Conservation (phyloP, 805 yeast genomes). For the Ogataea neopini region DNA sequence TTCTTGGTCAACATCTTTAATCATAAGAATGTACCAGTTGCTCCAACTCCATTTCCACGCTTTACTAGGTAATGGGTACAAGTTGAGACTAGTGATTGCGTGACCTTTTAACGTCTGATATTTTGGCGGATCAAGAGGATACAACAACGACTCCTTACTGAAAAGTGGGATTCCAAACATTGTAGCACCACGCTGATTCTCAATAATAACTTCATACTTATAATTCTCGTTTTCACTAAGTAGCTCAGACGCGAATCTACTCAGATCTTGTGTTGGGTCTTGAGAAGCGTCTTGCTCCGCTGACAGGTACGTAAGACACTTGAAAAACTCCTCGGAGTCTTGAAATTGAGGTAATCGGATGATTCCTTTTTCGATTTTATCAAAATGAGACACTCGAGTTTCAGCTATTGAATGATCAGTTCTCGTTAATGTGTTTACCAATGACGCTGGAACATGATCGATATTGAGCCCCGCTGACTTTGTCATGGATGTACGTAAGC, state of each 20-base stretch:
- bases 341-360: conserved; percentile 33
- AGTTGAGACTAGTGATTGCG: conserved; percentile 31
- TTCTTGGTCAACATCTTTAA: conserved; percentile 56
- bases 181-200: conserved; percentile 56
- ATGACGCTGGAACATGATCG: conserved; percentile 1
- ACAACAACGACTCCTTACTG: conserved; percentile 46
- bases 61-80: conserved; percentile 49
- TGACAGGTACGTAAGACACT: conserved; percentile 26
- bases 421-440: conserved; percentile 4
- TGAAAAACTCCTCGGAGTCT: conserved; percentile 28
- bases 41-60: conserved; percentile 58
- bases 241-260: conserved; percentile 12
- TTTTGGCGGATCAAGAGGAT: conserved; percentile 51
- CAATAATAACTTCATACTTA: conserved; percentile 46
- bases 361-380: conserved; percentile 30
- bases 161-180: conserved; percentile 53
- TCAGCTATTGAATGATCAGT: conserved; percentile 10
- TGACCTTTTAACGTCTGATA: conserved; percentile 47
- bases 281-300: conserved; percentile 12
- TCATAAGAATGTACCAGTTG: conserved; percentile 55
- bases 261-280: conserved; percentile 14
- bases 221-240: conserved; percentile 2
- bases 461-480: neutral
- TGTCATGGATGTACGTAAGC: too few species aligned
- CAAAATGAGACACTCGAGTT: conserved; percentile 26